Evolutionary conservation across 2,329 filamentous ascomycete genomes (phyloP), one percentile per base, ranked within the genome.

Genomic region (Chalaropsis ovoidea): DNA sequence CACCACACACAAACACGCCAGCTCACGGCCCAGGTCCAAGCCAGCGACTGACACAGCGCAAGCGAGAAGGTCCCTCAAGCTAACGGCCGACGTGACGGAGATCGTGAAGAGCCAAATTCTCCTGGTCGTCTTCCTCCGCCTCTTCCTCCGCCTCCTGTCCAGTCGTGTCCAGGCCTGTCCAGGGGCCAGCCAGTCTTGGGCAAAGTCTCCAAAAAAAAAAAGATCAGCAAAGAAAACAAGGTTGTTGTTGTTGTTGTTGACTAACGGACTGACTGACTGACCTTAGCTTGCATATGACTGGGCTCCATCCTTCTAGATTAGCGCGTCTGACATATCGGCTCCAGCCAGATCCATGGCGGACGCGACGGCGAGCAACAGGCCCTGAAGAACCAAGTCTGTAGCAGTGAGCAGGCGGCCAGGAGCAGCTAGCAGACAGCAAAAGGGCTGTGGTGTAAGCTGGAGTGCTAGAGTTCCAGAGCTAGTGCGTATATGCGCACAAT

Each of bases 291-390:
- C n/a, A 6, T 6, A 31, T 31, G 31, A 31, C 45, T 49, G 45
- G 22, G 45, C 45, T n/a, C n/a, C 8, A 56, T 56, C 52, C 52
- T 56, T 56, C 52, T 31, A 56, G 52, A 56, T 56, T 56, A 56
- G 52, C 52, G 52, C 24, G 52, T 56, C 52, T 56, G 52, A 56
- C 24, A 56, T 56, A 19, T 56, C 52, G 22, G 52, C 15, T 56
- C 22, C 52, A 56, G 22, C 24, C 13, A 56, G 24, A 56, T 56
- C 24, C 22, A 31, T 56, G 24, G 22, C 11, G 47, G 47, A 11
- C 47, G 47, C 19, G 11, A n/a, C 47, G 7, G 52, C 3, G 22
- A 56, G 24, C 52, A 11, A 47, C 10, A 31, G 31, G 31, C 31
- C 31, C 31, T 31, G 31, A 31, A 31, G 22, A 2, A 15, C 49